Percentiles rank a stretch among this genome's conserved stretches.
These are phyloP conservation scores for Macrolepiota fuliginosa DNA, from an alignment of 768 basidiomycete genomes.

Conservation along the genomic window DNA sequence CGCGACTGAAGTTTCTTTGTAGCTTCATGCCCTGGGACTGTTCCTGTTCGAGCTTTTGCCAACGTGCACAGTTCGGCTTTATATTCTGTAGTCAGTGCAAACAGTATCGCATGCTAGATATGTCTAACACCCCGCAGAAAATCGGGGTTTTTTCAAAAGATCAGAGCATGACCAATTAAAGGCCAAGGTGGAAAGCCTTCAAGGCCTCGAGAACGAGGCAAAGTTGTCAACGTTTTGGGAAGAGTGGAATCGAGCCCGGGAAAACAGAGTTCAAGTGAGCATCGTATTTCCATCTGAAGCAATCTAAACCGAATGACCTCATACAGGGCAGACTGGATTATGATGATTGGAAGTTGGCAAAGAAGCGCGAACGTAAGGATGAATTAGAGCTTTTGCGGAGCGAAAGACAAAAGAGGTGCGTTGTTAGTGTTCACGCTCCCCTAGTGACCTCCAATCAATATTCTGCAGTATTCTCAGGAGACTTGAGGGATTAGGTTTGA, in stretches of 20 bases:
- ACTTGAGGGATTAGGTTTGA: neutral
- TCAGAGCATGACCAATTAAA: neutral
- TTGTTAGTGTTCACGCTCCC: neutral
- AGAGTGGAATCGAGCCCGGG: neutral
- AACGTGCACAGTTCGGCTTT: neutral
- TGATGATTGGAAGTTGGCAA: neutral
- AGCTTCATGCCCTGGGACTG: neutral
- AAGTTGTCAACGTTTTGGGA: neutral
- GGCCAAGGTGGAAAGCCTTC: neutral
- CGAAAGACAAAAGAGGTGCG: neutral
- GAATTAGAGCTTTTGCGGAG: neutral
- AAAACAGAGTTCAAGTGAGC: neutral
- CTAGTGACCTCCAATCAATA: neutral
- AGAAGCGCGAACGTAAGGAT: neutral
- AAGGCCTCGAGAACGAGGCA: too few relatives aligned
- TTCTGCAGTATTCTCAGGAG: neutral
- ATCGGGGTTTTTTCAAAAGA: neutral
- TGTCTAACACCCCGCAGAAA: neutral
- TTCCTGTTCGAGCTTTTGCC: neutral
- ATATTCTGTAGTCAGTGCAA: neutral
- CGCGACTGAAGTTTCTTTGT: neutral
- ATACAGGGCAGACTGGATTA: neutral
- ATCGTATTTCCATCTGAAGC: neutral
- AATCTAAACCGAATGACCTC: neutral
- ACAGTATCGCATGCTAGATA: neutral